These are phyloP conservation scores for Eutrema salsugineum DNA, from an alignment of 441 rosid species.

Conservation along the genomic window DNA sequence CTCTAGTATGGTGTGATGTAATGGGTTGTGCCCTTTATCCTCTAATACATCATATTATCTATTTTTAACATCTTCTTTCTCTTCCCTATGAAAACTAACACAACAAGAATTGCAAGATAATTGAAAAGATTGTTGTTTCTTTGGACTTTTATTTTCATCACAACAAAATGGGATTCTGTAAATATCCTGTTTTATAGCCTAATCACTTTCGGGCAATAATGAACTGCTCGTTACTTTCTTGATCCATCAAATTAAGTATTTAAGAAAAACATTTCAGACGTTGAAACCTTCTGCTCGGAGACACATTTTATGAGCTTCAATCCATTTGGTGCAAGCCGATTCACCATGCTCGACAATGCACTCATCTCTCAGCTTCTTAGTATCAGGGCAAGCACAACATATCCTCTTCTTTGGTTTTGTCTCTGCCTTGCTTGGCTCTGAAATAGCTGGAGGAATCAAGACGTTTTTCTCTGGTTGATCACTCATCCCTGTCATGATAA, in stretches of 20 bases:
- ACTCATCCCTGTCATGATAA: conserved; percentile 42
- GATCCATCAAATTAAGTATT: conserved; percentile 19
- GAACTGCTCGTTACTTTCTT: conserved; percentile 18
- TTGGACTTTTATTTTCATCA: conserved; percentile 1
- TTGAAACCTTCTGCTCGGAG: conserved; percentile 92
- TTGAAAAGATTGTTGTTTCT: not conserved
- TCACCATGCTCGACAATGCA: conserved; percentile 89
- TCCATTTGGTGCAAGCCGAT: conserved; percentile 88
- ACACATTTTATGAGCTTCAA: conserved; percentile 82
- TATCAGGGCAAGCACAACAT: conserved; percentile 94
- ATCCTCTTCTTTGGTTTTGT: conserved; percentile 91
- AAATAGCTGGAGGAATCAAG: conserved; percentile 31
- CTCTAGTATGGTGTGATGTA: conserved; percentile 21
- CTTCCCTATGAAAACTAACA: not conserved
- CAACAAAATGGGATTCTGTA: conserved; percentile 8
- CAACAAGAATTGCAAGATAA: not conserved
- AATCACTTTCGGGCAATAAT: not conserved
- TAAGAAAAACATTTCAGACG: conserved; percentile 37
- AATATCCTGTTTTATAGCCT: not conserved
- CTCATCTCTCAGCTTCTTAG: conserved; percentile 88
- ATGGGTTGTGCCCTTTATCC: conserved; percentile 1
- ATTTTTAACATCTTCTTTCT: not conserved
- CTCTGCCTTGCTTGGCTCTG: conserved; percentile 51
- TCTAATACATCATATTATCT: conserved; percentile 13
- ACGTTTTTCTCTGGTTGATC: conserved; percentile 44